Base-by-base conservation (phyloP, 805 yeast genomes). In the Spathaspora passalidarum region DNA sequence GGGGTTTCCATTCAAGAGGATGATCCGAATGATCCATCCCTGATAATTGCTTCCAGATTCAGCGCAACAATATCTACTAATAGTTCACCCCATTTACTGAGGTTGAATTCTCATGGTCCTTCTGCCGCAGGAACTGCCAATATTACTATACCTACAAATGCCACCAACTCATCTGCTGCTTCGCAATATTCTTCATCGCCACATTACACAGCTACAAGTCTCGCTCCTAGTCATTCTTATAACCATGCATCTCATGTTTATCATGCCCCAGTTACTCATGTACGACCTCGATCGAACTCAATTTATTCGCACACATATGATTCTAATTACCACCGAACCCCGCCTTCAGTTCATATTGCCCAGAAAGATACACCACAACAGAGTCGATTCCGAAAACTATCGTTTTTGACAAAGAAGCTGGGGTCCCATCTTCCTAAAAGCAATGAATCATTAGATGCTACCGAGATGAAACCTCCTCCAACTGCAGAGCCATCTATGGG, bases 381-480 rank as follows among this genome's bases (percentile, higher is more conserved):
- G n/a, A 16, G 21, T n/a, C 32, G 40, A 22, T 43, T 47, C 22
- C 36, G 49, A 16, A 47, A 47, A 36, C 32, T 43, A 23, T 47
- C 49, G 19, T 39, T 47, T 11, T 34, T 47, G 7, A 29, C 39
- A 3, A 34, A 38, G 20, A 18, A 41, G 19, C 18, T 3, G 9
- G 16, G 20, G 2, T n/a, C 32, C 3, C 19, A 5, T 6, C 14
- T n/a, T 10, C 38, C n/a, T n/a, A 16, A 18, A 6, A 16, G 38
- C 17, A 34, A 34, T 16, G 38, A 34, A 18, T 4, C 20, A 17
- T 5, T 19, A 18, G 9, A 10, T 16, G 3, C 38, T 4, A 14
- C 9, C 9, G 3, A 13, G 10, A 16, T 19, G 16, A 18, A 18
- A 34, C 38, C 16, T n/a, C 10, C 21, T 9, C 38, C 17, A 17